Evolutionary conservation across 371 early-diverging fungal genomes (phyloP), one percentile per base, ranked within the genome.

Genomic region (Rhizopus arrhizus): DNA sequence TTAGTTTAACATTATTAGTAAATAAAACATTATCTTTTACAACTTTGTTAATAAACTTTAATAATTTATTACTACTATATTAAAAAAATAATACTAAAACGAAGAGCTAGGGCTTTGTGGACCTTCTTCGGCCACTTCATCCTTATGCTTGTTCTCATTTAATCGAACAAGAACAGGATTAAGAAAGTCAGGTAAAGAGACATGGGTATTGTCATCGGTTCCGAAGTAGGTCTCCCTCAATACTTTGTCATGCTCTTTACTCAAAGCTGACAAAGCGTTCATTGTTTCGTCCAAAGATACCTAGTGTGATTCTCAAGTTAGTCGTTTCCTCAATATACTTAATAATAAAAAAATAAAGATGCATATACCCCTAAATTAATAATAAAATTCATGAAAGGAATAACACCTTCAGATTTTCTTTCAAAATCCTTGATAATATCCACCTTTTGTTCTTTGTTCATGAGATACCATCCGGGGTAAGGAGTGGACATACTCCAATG

Each of bases 301-400:
- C 61, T 61, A 38, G 49, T 61, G 55, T 61, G 38, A 49, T 61
- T 55, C 47, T 54, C 55, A 54, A 54, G 49, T 61, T 61, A 61
- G 55, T 41, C 54, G 55, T 48, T 54, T 61, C 61, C 35, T 53
- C 48, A 57, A 58, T 38, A 49, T 41, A n/a, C 50, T 58, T 56
- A 35, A 56, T 45, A 45, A 45, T n/a, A n/a, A n/a, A 36, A 47
- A 49, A 49, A 58, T 49, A 50, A 58, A 58, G 50, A 41, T 31
- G 50, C 48, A 58, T 36, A 54, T 54, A 54, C 55, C 58, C 57
- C 58, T 38, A 58, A 58, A 50, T n/a, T 58, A 41, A 58, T 41
- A 36, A 40, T 38, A 38, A 58, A 58, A 38, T 8, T 58, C 50
- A 59, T 33, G 22, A 59, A 52, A 13, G 58, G 40, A 13, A 51